A percentile compares a stretch with the other conserved stretches of the same genome.
Evolutionary conservation across 345 rosid genomes (phyloP).

Genomic region (Euphorbia pulcherrima): DNA sequence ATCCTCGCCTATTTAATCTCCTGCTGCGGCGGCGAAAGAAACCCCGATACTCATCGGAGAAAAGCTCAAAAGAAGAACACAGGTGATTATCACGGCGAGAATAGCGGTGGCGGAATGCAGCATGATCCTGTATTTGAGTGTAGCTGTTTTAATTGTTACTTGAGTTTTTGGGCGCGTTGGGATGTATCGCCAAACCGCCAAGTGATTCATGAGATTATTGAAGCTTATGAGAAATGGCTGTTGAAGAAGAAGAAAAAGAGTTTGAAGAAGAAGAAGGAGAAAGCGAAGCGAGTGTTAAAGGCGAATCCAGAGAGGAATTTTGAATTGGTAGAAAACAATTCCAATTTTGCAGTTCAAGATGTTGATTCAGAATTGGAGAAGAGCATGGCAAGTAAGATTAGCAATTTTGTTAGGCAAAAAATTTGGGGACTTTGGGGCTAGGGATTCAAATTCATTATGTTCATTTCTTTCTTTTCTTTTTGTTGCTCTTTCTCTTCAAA

Average conservation of each 20-base stretch:
- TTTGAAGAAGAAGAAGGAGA: constrained; percentile 14
- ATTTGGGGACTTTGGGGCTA: constrained; percentile 28
- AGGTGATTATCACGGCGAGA: no score
- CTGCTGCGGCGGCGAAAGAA: constrained; percentile 15
- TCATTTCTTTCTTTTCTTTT: background rate
- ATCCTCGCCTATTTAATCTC: constrained; percentile 46
- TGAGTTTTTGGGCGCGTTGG: constrained; percentile 43
- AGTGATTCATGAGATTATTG: constrained; percentile 40
- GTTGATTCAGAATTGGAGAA: constrained; percentile 21
- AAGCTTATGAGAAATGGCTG: constrained; percentile 37
- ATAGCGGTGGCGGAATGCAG: constrained; percentile 6
- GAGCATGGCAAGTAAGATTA: constrained; percentile 32
- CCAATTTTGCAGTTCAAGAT: no score
- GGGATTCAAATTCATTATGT: background rate
- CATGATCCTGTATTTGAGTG: constrained; percentile 34
- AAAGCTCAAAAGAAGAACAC: background rate
- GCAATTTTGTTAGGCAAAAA: constrained; percentile 31
- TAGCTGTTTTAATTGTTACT: constrained; percentile 43
- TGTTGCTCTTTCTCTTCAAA: background rate
- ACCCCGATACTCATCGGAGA: background rate
- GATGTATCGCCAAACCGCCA: constrained; percentile 40
- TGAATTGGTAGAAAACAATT: background rate
- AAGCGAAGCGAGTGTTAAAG: constrained; percentile 7
- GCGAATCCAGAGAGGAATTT: background rate
- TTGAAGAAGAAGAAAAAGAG: constrained; percentile 19